Evolutionary conservation across 2,329 filamentous ascomycete species (phyloP), one percentile per base, ranked within the genome.

Genomic region (Colletotrichum sp.): DNA sequence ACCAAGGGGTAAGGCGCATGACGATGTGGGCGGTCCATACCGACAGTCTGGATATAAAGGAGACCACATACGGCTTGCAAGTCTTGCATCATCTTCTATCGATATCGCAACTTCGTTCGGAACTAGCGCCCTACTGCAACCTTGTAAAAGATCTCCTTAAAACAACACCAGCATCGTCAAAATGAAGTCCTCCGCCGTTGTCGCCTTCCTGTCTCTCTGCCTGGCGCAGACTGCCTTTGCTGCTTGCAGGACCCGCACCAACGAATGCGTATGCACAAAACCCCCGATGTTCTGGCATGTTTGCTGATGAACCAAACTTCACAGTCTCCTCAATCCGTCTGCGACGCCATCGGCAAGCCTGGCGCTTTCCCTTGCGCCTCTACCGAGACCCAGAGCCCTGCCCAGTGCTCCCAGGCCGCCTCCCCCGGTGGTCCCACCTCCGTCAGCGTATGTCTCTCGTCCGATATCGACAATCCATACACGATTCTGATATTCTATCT

Each of bases 331-430:
- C 38, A 28, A 3, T n/a, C 18, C 18, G 48, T 32, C 28, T 67
- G 48, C 48, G 48, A 67, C 2, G 72, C 72, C 34, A 72, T 60
- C 9, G 26, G 30, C 38, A 80, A 67, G 18, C 72, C 60, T 8
- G 71, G 67, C 15, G 55, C 38, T 24, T 68, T 38, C 58, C 70
- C 36, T 6, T 71, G 60, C 28, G 36, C 32, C 56, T 55, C 77
- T 36, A 55, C 18, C 15, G 43, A 67, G 65, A n/a, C n/a, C n/a
- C 48, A 67, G 65, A 56, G 65, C 48, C 3, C 18, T 8, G 65
- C 65, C 8, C 13, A 36, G 7, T 67, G 65, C 43, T 26, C 38
- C 28, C 65, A 56, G 16, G 43, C n/a, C n/a, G 38, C 48, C 28
- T 12, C 16, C 4, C n/a, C 26, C 18, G 28, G 16, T 24, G 38